phyloP scores from a whole-genome alignment of 345 rosid species.

The Acer saccharum region DNA sequence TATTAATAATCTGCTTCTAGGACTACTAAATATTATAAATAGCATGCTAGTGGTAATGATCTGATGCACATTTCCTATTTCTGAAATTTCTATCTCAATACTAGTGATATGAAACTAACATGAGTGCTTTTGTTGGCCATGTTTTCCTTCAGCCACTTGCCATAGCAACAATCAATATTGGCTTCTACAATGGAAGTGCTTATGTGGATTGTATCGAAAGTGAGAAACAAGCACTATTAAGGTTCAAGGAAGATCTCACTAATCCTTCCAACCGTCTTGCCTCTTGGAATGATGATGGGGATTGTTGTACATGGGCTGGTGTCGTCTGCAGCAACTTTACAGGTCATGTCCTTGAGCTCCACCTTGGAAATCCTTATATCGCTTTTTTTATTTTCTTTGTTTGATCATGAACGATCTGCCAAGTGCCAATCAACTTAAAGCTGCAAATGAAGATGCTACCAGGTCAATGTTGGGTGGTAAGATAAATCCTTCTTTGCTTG shows the following conservation, averaged over 20 bases:
- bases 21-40: background rate
- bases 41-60: background rate
- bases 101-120: background rate
- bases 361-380: background rate
- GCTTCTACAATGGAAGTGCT: background rate
- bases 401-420: too few relatives aligned
- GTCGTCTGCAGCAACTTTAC: background rate
- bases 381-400: too few relatives aligned
- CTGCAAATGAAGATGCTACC: too few relatives aligned
- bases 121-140: background rate
- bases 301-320: background rate
- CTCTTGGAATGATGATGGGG: background rate
- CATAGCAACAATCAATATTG: background rate
- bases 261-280: background rate
- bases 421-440: too few relatives aligned
- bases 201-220: background rate
- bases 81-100: too few relatives aligned
- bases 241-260: background rate
- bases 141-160: background rate
- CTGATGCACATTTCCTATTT: background rate
- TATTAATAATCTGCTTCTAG: too few relatives aligned
- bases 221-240: conserved; percentile 2
- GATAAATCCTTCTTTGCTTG: too few relatives aligned
- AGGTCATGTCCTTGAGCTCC: background rate
- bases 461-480: too few relatives aligned